Evolutionary conservation across 2,329 filamentous ascomycete species (phyloP).

Genomic region (Aspergillus persii): DNA sequence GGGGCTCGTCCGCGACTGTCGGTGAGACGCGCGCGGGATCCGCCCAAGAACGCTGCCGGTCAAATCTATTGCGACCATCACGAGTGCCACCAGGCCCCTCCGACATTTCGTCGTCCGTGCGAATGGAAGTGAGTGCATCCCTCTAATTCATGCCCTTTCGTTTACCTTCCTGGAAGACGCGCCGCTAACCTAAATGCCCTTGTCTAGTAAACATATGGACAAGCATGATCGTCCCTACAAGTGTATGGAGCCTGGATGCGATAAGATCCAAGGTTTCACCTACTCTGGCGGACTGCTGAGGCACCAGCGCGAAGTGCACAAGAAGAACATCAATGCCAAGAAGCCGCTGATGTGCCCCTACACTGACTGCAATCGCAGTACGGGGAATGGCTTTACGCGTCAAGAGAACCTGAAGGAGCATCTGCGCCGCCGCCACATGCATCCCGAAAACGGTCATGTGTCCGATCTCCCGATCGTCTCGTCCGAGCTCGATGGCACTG

Average conservation of each 20-base stretch:
- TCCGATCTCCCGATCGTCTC: constrained; percentile 31
- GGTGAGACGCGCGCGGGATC: constrained; percentile 48
- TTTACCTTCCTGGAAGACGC: neutral
- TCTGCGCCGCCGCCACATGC: constrained; percentile 79
- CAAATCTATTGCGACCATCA: constrained; percentile 72
- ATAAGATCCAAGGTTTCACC: constrained; percentile 90
- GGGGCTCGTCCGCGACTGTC: constrained; percentile 41
- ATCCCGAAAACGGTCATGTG: constrained; percentile 36
- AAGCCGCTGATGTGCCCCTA: constrained; percentile 86
- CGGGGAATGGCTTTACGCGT: constrained; percentile 84
- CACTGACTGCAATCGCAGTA: constrained; percentile 81
- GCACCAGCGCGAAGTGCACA: constrained; percentile 91
- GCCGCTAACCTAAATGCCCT: constrained; percentile 18
- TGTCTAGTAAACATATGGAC: constrained; percentile 88
- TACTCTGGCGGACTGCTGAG: constrained; percentile 87
- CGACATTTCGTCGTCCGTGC: constrained; percentile 76
- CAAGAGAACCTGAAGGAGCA: constrained; percentile 95
- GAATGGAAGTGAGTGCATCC: constrained; percentile 79
- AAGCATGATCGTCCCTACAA: constrained; percentile 94
- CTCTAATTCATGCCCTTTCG: constrained; percentile 22
- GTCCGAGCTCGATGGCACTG: constrained; percentile 31
- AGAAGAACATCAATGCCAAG: constrained; percentile 83
- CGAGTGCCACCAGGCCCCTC: constrained; percentile 64
- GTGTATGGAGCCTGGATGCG: constrained; percentile 76
- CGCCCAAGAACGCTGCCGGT: constrained; percentile 65